Evolutionary conservation across 768 basidiomycete genomes (phyloP), one percentile per base, ranked within the genome.

Genomic region (Amanita jacksonii): DNA sequence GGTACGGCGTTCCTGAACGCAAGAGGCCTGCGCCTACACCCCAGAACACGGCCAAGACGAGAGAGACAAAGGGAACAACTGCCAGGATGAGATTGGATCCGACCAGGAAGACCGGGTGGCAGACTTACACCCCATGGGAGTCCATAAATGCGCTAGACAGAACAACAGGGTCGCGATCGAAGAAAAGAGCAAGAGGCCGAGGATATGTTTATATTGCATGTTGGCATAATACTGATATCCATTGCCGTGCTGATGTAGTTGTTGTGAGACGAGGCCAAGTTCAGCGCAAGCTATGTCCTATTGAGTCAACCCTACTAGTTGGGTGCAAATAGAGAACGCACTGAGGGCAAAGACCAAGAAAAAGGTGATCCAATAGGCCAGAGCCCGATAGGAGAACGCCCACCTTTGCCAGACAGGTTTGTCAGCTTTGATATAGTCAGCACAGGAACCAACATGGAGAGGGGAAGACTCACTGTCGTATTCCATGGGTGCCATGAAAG

Each of bases 11-110:
- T 2, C 51, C 51, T 19, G 48, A 45, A 20, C 56, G 54, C 33
- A 64, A 50, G 5, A 64, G 49, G 34, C 62, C 62, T 22, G 55
- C 62, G n/a, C 60, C 59, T 15, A 53, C 56, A 9, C 58, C 61
- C 43, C 62, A 64, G 48, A 64, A 64, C 12, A 64, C 51, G 8
- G 62, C 55, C n/a, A 55, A 46, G 23, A 58, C 45, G 31, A 64
- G 53, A 13, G 54, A 54, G 23, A 52, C 40, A 46, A 63, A 51
- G 13, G 53, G 43, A 19, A 56, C 46, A n/a, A 57, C 62, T 64
- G 40, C 16, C n/a, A 28, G 24, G 7, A 37, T 9, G 22, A 43
- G 22, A 22, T 2, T 9, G 10, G 33, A 3, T 23, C 24, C 15
- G n/a, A 10, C 25, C 8, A 13, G 25, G 25, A 41, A 16, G n/a